Percentiles rank a stretch among this genome's conserved stretches.
Conservation (phyloP, 163 green algal genomes). For the Scenedesmus sp. region DNA sequence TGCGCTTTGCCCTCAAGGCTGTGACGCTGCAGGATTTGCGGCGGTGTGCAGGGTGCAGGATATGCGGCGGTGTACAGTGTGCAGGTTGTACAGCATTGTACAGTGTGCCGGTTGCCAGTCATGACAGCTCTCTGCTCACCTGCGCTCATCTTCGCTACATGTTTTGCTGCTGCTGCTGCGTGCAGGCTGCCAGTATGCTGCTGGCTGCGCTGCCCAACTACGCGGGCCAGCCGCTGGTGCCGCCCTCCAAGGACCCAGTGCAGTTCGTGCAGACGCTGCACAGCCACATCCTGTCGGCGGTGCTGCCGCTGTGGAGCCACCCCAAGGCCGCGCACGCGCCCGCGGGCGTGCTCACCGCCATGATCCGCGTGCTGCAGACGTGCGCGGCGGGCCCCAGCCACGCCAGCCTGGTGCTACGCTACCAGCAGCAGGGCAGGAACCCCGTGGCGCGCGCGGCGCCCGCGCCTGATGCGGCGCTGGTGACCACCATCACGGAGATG, state of each 20-base stretch:
- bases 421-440: constrained; percentile 31
- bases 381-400: constrained; percentile 36
- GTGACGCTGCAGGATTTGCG: neutral
- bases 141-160: neutral
- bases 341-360: constrained; percentile 53
- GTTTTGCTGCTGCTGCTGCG: constrained; percentile 7
- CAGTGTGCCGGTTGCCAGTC: neutral
- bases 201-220: constrained; percentile 58
- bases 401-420: constrained; percentile 51
- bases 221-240: constrained; percentile 45
- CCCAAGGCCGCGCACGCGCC: constrained; percentile 59
- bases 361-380: constrained; percentile 63
- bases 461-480: constrained; percentile 59
- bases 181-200: constrained; percentile 64
- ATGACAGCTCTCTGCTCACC: neutral
- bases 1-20: neutral
- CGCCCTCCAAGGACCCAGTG: constrained; percentile 40
- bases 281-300: constrained; percentile 63
- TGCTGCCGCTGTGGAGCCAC: constrained; percentile 82
- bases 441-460: constrained; percentile 32
- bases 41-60: constrained; percentile 14
- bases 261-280: constrained; percentile 64
- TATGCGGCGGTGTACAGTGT: neutral
- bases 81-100: constrained; percentile 29
- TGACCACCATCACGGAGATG: constrained; percentile 92